Conservation (phyloP, 805 yeast species). For the Cyberlindnera maritima region DNA sequence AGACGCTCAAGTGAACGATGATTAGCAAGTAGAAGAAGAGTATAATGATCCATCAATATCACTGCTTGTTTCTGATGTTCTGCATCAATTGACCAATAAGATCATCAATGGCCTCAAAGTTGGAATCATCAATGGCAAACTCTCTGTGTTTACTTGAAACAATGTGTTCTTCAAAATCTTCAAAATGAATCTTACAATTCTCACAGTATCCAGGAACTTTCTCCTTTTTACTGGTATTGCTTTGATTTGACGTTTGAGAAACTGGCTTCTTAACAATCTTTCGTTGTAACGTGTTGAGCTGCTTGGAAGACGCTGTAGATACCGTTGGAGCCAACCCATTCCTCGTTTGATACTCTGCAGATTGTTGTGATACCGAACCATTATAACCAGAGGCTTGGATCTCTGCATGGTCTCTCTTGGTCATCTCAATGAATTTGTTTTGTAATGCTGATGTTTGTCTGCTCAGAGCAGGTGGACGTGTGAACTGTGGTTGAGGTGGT, state of each 20-base stretch:
- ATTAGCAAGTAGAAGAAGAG: not conserved
- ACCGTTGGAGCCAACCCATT: constrained; percentile 63
- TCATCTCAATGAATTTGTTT: constrained; percentile 22
- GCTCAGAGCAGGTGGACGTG: constrained; percentile 13
- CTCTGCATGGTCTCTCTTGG: constrained; percentile 41
- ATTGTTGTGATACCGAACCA: constrained; percentile 33
- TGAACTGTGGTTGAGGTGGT: constrained; percentile 19
- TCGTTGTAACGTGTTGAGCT: constrained; percentile 46
- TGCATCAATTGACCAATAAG: constrained; percentile 46
- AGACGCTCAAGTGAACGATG: no score
- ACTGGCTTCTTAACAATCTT: constrained; percentile 30
- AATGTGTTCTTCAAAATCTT: constrained; percentile 75
- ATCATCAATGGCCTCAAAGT: constrained; percentile 75
- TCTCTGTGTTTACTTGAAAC: constrained; percentile 64
- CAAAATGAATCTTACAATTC: constrained; percentile 84
- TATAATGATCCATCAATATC: not conserved
- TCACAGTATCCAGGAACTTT: constrained; percentile 81
- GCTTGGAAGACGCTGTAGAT: constrained; percentile 53
- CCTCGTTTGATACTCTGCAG: constrained; percentile 32
- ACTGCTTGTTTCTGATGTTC: constrained; percentile 21
- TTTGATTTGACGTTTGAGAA: not conserved
- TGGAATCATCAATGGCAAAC: constrained; percentile 69
- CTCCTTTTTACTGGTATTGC: constrained; percentile 12
- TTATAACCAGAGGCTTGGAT: constrained; percentile 62
- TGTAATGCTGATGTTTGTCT: constrained; percentile 22